Evolutionary conservation across 164 flowering plant species (phyloP).

Genomic region (Dillenia turbinata): DNA sequence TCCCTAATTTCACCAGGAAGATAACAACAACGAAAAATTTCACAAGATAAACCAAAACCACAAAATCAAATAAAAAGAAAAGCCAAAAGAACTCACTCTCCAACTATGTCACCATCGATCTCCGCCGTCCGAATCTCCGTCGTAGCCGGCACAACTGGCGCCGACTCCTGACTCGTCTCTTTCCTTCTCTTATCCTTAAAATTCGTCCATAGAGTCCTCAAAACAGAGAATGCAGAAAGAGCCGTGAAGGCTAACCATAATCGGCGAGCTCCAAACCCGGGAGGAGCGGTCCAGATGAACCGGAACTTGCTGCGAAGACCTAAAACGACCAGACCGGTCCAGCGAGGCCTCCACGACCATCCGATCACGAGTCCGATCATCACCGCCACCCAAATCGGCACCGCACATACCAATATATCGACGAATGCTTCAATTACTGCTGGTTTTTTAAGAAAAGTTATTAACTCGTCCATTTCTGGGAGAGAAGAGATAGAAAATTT

Average conservation of each 20-base stretch:
- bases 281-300: constrained; percentile 75
- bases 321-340: constrained; percentile 69
- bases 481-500: not conserved
- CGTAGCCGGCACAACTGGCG: constrained; percentile 1
- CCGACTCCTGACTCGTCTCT: constrained; percentile 12
- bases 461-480: constrained; percentile 22
- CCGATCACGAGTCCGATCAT: constrained; percentile 92
- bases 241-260: constrained; percentile 87
- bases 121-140: constrained; percentile 12
- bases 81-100: constrained; percentile 14
- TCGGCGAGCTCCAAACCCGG: constrained; percentile 79
- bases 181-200: constrained; percentile 28
- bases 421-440: constrained; percentile 65
- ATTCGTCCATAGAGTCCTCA: constrained; percentile 49
- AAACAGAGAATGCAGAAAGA: constrained; percentile 70
- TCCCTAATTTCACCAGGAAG: not conserved
- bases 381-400: constrained; percentile 97
- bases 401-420: constrained; percentile 92
- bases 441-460: constrained; percentile 52
- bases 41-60: not conserved
- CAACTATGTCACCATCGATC: constrained; percentile 1
- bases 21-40: not conserved
- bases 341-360: constrained; percentile 97
- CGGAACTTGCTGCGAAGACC: constrained; percentile 68
- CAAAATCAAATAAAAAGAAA: not conserved